Percentiles rank a stretch among this genome's conserved stretches.
Conservation (phyloP, 2,329 filamentous ascomycete genomes). For the Rhinocladiella similis region DNA sequence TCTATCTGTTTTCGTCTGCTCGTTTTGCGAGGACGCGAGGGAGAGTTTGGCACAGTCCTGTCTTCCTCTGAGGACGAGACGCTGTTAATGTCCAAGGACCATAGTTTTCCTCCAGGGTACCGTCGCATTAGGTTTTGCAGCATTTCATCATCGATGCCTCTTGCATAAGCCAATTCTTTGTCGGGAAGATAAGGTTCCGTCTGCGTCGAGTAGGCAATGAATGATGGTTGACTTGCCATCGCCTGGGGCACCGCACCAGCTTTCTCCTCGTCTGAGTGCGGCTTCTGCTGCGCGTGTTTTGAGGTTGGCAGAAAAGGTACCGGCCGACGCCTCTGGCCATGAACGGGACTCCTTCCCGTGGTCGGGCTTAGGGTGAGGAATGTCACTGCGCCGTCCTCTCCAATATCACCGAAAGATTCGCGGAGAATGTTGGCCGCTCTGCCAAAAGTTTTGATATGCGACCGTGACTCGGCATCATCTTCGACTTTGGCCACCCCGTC, state of each 20-base stretch:
- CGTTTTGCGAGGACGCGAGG: not conserved
- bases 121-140: slow-evolving; percentile 38
- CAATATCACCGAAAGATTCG: slow-evolving; percentile 46
- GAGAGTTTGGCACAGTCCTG: slow-evolving; percentile 41
- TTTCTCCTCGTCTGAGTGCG: not conserved
- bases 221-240: not conserved
- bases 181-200: slow-evolving; percentile 14
- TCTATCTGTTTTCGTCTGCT: slow-evolving; percentile 26
- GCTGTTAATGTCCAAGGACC: slow-evolving; percentile 47
- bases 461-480: slow-evolving; percentile 32
- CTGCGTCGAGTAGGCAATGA: slow-evolving; percentile 18
- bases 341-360: not conserved
- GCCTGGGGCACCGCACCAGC: not conserved
- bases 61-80: slow-evolving; percentile 48
- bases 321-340: not conserved
- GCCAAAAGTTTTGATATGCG: slow-evolving; percentile 45
- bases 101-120: slow-evolving; percentile 51
- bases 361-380: slow-evolving; percentile 39
- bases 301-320: not conserved
- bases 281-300: not conserved
- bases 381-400: slow-evolving; percentile 49
- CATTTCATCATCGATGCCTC: slow-evolving; percentile 9
- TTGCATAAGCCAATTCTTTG: slow-evolving; percentile 6
- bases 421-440: slow-evolving; percentile 51
- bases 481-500: slow-evolving; percentile 36